These are phyloP conservation scores for Heterobasidion occidentale DNA, from an alignment of 1,284 basidiomycete species.

Conservation along the genomic window DNA sequence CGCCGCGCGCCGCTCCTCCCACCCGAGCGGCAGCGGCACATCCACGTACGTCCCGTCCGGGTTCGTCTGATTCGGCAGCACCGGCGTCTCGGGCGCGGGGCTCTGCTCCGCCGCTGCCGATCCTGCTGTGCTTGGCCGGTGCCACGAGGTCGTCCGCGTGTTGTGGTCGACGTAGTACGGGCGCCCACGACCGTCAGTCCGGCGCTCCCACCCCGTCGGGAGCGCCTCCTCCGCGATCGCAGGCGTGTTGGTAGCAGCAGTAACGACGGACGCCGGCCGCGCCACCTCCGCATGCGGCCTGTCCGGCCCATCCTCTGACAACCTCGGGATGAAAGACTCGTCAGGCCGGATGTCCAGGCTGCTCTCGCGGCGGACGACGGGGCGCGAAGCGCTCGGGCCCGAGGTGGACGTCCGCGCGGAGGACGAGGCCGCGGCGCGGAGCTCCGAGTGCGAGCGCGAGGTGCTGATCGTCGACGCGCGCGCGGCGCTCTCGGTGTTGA, in stretches of 20 bases:
- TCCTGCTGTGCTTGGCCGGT: conserved; percentile 36
- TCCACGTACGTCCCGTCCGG: conserved; percentile 26
- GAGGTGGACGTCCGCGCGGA: too few relatives aligned
- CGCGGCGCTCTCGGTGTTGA: conserved; percentile 45
- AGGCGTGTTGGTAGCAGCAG: conserved; percentile 39
- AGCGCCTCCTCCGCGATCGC: conserved; percentile 43
- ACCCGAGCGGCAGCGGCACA: conserved; percentile 91
- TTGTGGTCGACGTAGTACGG: conserved; percentile 95
- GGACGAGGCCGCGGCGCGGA: conserved; percentile 17
- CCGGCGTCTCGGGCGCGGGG: conserved; percentile 13
- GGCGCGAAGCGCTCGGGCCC: too few relatives aligned
- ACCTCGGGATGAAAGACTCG: too few relatives aligned
- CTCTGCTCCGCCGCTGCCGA: conserved; percentile 23
- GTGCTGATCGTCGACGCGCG: conserved; percentile 38
- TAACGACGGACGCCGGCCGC: conserved; percentile 18
- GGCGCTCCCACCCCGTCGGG: conserved; percentile 86
- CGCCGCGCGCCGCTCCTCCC: conserved; percentile 96
- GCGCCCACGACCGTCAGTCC: conserved; percentile 84
- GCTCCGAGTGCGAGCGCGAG: conserved; percentile 33
- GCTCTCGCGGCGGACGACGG: too few relatives aligned
- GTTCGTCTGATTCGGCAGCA: too few relatives aligned
- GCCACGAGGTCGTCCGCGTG: conserved; percentile 91
- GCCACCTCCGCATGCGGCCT: too few relatives aligned
- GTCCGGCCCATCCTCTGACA: too few relatives aligned
- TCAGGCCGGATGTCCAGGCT: too few relatives aligned